These are phyloP conservation scores for Nakazawaea wickerhamii DNA, from an alignment of 805 yeast species.

Conservation along the genomic window DNA sequence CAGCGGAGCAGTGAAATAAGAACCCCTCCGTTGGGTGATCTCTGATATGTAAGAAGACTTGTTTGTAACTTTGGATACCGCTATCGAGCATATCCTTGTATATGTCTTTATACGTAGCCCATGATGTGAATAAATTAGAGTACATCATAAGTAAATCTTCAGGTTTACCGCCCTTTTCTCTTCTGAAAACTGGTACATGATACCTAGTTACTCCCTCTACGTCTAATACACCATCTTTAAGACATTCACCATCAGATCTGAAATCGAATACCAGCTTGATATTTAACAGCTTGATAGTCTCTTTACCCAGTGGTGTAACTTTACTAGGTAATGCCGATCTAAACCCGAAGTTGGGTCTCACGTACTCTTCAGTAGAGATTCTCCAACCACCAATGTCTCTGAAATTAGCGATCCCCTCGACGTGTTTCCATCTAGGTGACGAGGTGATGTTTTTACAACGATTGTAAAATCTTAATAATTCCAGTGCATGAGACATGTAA, in stretches of 20 bases:
- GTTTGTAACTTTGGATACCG: conserved; percentile 43
- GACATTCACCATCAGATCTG: conserved; percentile 54
- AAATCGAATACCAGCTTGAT: conserved; percentile 61
- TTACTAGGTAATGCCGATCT: conserved; percentile 59
- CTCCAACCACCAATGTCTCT: conserved; percentile 80
- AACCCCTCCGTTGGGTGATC: conserved; percentile 49
- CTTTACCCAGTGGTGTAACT: conserved; percentile 46
- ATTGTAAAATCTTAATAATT: conserved; percentile 46
- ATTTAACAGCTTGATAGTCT: conserved; percentile 35
- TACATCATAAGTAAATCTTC: conserved; percentile 54
- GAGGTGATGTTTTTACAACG: conserved; percentile 30
- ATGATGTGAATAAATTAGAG: conserved; percentile 47
- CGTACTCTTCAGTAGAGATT: conserved; percentile 33
- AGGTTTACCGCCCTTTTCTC: conserved; percentile 52
- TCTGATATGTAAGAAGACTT: conserved; percentile 49
- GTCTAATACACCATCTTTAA: conserved; percentile 38
- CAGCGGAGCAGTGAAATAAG: conserved; percentile 77
- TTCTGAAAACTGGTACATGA: conserved; percentile 52
- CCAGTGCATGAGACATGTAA: conserved; percentile 39
- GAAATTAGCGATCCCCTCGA: conserved; percentile 68
- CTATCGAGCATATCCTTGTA: conserved; percentile 51
- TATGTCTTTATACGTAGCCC: conserved; percentile 58
- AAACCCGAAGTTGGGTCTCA: conserved; percentile 48
- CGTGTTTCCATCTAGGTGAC: conserved; percentile 51
- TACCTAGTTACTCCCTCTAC: conserved; percentile 41